phyloP scores from a whole-genome alignment of 805 yeast genomes.

The Yamadazyma paraphyllophila region DNA sequence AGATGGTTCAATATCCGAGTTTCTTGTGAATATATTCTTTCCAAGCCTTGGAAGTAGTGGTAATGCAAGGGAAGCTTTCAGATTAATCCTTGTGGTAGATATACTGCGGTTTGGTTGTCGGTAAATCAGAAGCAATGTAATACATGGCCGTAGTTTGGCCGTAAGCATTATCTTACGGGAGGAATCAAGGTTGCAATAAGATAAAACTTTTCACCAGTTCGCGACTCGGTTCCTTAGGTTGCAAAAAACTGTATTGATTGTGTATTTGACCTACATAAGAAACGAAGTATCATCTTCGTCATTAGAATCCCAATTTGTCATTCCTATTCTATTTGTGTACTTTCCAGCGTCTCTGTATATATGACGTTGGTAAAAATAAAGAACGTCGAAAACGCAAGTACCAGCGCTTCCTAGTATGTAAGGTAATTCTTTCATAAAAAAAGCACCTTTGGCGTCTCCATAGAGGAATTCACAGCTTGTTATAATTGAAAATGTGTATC shows the following conservation, averaged over 20 bases:
- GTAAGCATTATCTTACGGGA: not conserved
- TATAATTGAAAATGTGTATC: slow-evolving; percentile 74
- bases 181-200: not conserved
- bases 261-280: not conserved
- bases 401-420: slow-evolving; percentile 85
- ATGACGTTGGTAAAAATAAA: slow-evolving; percentile 62
- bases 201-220: slow-evolving; percentile 2
- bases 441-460: slow-evolving; percentile 37
- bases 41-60: slow-evolving; percentile 8
- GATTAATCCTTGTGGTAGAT: not conserved
- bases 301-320: slow-evolving; percentile 19
- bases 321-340: slow-evolving; percentile 19
- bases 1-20: slow-evolving; percentile 1
- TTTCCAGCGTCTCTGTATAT: slow-evolving; percentile 26
- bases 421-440: slow-evolving; percentile 70
- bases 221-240: not conserved
- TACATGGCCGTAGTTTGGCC: not conserved
- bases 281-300: not conserved
- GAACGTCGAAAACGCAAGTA: slow-evolving; percentile 72
- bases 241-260: not conserved
- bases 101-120: not conserved
- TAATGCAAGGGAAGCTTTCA: not conserved
- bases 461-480: slow-evolving; percentile 53
- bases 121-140: not conserved
- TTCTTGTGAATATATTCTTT: slow-evolving; percentile 13